Conservation (phyloP, 768 basidiomycete species). For the Tremella yokohamensis region DNA sequence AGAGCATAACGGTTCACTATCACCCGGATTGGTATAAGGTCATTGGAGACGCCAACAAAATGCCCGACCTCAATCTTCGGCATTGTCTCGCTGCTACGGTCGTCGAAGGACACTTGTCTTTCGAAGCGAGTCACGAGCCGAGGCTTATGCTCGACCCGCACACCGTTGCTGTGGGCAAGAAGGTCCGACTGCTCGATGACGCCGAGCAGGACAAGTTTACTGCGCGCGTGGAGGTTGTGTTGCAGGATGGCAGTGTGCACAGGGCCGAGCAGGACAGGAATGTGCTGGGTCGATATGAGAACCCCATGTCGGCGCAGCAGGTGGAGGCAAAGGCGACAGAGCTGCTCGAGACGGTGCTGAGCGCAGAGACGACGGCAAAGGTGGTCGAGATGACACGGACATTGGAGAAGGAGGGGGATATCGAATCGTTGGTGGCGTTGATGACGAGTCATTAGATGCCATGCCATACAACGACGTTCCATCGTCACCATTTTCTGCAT, state of each 20-base stretch:
- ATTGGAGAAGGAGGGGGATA: neutral
- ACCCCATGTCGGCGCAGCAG: conserved; percentile 1
- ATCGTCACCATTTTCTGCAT: no score
- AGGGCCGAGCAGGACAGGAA: neutral
- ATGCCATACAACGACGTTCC: no score
- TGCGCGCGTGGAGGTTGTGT: neutral
- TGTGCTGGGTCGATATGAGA: neutral
- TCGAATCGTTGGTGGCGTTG: neutral
- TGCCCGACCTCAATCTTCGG: conserved; percentile 3
- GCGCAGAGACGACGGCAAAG: neutral
- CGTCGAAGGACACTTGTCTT: neutral
- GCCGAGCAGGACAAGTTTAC: conserved; percentile 1
- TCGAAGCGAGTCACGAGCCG: conserved; percentile 2
- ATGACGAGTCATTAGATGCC: neutral
- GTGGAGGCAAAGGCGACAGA: neutral
- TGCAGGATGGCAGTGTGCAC: neutral
- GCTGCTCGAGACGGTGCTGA: neutral
- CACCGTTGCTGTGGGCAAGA: neutral
- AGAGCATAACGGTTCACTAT: neutral
- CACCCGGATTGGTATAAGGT: conserved; percentile 2
- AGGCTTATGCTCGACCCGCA: neutral
- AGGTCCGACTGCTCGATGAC: neutral
- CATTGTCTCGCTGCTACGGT: conserved; percentile 1
- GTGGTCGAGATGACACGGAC: conserved; percentile 1
- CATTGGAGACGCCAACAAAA: conserved; percentile 3